Conservation (phyloP, 1,139 yeast genomes). For the Zygoascus sp. region DNA sequence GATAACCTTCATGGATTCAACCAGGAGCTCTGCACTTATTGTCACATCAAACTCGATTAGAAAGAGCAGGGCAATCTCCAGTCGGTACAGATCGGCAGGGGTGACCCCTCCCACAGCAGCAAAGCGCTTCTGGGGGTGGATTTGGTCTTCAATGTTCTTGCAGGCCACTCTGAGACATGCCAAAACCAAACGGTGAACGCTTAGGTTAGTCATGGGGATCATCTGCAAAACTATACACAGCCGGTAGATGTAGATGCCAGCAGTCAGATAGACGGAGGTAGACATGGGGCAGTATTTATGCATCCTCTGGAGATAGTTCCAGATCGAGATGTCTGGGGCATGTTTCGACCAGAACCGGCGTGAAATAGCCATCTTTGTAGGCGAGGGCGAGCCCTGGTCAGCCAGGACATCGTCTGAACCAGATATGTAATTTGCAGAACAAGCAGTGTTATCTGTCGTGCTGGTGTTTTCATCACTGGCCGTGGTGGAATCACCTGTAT, state of each 20-base stretch:
- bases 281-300: constrained; percentile 44
- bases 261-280: constrained; percentile 41
- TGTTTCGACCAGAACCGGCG: constrained; percentile 39
- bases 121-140: constrained; percentile 47
- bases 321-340: constrained; percentile 37
- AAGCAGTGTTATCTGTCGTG: no score
- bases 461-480: not conserved
- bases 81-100: constrained; percentile 40
- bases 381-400: not conserved
- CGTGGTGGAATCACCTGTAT: no score
- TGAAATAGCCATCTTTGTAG: constrained; percentile 19
- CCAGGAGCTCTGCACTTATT: constrained; percentile 31
- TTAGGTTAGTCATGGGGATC: constrained; percentile 39
- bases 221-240: constrained; percentile 32
- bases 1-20: constrained; percentile 24
- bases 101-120: constrained; percentile 53
- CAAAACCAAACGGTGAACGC: constrained; percentile 47
- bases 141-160: constrained; percentile 49
- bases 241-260: constrained; percentile 37
- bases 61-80: constrained; percentile 47
- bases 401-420: not conserved
- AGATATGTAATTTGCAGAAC: not conserved
- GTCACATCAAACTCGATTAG: constrained; percentile 37
- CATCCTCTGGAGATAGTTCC: constrained; percentile 39
- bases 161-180: constrained; percentile 49